Conservation (phyloP, 1,284 basidiomycete species). For the Puccinia polysora region DNA sequence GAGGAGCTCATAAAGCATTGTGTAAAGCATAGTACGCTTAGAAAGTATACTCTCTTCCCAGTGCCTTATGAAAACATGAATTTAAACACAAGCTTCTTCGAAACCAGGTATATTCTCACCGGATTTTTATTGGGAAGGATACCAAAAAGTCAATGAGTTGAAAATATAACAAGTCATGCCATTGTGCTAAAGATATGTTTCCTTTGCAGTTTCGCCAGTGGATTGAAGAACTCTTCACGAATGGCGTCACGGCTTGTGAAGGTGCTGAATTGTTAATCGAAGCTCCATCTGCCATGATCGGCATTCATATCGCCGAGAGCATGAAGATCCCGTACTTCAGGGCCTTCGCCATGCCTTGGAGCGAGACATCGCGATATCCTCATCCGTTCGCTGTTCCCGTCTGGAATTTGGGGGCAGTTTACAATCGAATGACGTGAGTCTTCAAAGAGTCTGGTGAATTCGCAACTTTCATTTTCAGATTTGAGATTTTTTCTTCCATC, state of each 20-base stretch:
- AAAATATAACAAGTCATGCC: background rate
- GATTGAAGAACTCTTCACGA: conserved; percentile 50
- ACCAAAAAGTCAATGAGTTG: conserved; percentile 1
- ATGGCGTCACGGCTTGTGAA: conserved; percentile 47
- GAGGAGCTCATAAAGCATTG: conserved; percentile 50
- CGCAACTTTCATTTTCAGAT: background rate
- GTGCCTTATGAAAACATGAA: background rate
- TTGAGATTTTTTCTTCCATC: background rate
- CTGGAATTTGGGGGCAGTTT: conserved; percentile 47
- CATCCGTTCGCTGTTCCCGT: conserved; percentile 50
- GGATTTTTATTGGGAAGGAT: conserved; percentile 8
- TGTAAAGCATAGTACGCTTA: conserved; percentile 48
- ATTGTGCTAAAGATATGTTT: conserved; percentile 28
- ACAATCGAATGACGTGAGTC: conserved; percentile 47
- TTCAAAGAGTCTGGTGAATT: too few relatives aligned
- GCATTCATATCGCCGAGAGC: conserved; percentile 51
- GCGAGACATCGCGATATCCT: conserved; percentile 48
- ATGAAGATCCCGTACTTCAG: conserved; percentile 50
- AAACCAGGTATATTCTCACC: conserved; percentile 13
- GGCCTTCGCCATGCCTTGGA: conserved; percentile 52
- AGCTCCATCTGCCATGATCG: conserved; percentile 50
- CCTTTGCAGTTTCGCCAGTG: conserved; percentile 50
- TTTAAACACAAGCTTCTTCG: background rate
- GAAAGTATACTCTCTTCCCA: conserved; percentile 46
- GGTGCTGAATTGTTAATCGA: conserved; percentile 51